phyloP scores from a whole-genome alignment of 495 filamentous ascomycete genomes.

The Xylaria sp. region DNA sequence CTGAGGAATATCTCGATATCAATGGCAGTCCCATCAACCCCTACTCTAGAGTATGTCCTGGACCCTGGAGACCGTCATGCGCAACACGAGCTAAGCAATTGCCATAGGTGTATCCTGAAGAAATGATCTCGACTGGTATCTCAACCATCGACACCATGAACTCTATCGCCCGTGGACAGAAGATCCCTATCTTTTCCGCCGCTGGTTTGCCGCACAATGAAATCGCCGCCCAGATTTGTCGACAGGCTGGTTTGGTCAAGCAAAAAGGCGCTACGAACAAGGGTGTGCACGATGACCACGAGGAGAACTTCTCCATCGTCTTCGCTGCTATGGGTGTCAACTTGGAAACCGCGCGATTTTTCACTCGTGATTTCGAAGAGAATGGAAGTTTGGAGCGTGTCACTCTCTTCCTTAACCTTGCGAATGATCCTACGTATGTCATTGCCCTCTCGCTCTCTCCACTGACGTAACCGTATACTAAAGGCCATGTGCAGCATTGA shows the following conservation, averaged over 20 bases:
- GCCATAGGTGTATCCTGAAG: conserved; percentile 90
- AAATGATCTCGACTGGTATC: conserved; percentile 99
- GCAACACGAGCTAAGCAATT: conserved; percentile 28
- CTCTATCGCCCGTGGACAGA: conserved; percentile 98
- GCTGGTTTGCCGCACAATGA: conserved; percentile 99
- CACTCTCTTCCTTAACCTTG: conserved; percentile 97
- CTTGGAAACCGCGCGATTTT: conserved; percentile 98
- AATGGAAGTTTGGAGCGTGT: conserved; percentile 98
- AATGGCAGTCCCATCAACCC: conserved; percentile 99
- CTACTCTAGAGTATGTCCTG: conserved; percentile 79
- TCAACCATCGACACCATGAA: conserved; percentile 99
- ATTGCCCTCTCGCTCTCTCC: background rate
- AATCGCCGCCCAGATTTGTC: conserved; percentile 96
- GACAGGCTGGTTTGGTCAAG: conserved; percentile 91
- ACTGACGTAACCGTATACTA: conserved; percentile 30
- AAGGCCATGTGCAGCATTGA: conserved; percentile 73
- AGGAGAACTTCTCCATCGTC: conserved; percentile 99
- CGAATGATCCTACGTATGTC: conserved; percentile 94
- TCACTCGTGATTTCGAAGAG: conserved; percentile 98
- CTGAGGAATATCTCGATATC: conserved; percentile 98
- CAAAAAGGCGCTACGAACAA: conserved; percentile 80
- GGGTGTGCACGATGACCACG: conserved; percentile 93
- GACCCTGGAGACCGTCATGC: background rate
- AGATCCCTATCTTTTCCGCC: conserved; percentile 99
- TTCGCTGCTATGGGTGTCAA: conserved; percentile 99